phyloP scores from a whole-genome alignment of 2,329 filamentous ascomycete species.

The Exutisphaerella laricina region DNA sequence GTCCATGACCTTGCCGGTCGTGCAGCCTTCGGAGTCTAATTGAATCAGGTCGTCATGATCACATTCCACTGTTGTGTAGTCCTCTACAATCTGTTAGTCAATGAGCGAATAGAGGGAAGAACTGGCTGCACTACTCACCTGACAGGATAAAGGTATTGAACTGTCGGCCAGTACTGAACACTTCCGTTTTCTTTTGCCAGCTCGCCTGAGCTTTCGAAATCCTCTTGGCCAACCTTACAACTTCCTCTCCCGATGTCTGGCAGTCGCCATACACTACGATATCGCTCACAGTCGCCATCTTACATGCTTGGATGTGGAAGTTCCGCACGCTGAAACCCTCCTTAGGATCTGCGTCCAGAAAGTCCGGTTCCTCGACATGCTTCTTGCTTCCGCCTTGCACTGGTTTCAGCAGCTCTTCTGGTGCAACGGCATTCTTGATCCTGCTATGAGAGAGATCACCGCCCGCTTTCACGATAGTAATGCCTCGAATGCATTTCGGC shows the following conservation, averaged over 20 bases:
- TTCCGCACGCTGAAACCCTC: constrained; percentile 95
- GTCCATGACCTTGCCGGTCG: constrained; percentile 75
- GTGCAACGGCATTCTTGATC: constrained; percentile 79
- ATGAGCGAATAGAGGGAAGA: constrained; percentile 9
- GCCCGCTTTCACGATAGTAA: constrained; percentile 85
- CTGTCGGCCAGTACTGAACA: constrained; percentile 41
- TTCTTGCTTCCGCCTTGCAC: constrained; percentile 20
- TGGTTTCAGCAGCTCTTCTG: constrained; percentile 68
- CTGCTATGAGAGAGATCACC: constrained; percentile 68
- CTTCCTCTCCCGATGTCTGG: constrained; percentile 53
- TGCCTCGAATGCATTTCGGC: constrained; percentile 69
- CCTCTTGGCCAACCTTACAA: constrained; percentile 58
- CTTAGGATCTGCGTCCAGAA: constrained; percentile 76
- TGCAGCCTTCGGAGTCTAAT: constrained; percentile 62
- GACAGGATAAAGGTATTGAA: constrained; percentile 83
- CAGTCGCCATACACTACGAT: constrained; percentile 87
- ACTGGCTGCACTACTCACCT: constrained; percentile 42
- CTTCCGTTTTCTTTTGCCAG: constrained; percentile 63
- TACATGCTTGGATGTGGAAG: constrained; percentile 92
- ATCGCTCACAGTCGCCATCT: constrained; percentile 81
- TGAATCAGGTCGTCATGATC: constrained; percentile 66
- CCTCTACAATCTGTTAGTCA: constrained; percentile 44
- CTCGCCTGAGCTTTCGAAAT: constrained; percentile 70
- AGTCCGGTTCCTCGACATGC: constrained; percentile 49
- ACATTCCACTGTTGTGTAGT: constrained; percentile 67